Evolutionary conservation across 768 basidiomycete genomes (phyloP), one percentile per base, ranked within the genome.

Genomic region (Pleurotus tuoliensis): DNA sequence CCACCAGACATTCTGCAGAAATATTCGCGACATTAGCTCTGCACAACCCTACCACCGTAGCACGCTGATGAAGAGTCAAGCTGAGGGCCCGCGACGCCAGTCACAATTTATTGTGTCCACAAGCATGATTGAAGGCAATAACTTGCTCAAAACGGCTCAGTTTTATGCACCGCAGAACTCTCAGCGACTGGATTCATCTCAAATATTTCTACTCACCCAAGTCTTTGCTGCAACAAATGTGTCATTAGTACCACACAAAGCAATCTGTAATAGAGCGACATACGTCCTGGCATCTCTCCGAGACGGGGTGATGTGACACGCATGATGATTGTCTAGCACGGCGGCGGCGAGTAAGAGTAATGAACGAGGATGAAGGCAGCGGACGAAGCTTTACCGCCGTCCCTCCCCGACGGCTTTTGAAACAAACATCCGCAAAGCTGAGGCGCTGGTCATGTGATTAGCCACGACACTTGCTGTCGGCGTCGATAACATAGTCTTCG

Each of bases 211-310:
- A 79, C 91, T 82, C 78, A 93, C 92, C 72, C 84, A 94, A 76
- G 79, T 79, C 77, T 89, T 90, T 74, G 82, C 92, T 93, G 61
- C 38, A 52, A 27, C 16, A 34, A 22, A 44, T 38, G 22, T 25
- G 5, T 24, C 39, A 39, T 15, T 47, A 40, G 51, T 54, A 48
- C 22, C 37, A 25, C 24, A 4, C 24, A 25, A 25, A 25, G 24
- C 24, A 25, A 0, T 5, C 24, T 25, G 24, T 25, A 25, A 25
- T 5, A 25, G 24, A n/a, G 41, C 3, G 30, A 38, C 4, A 84
- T 69, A 91, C 92, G 78, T 72, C 87, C 87, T 49, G 92, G 92
- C 90, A 94, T 94, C 22, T 88, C 91, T 65, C 86, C 82, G 24
- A 67, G 70, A 65, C 81, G 80, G 58, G 78, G 69, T 68, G 80